These are phyloP conservation scores for Schizophyllum amplum DNA, from an alignment of 1,284 basidiomycete species.

Conservation along the genomic window DNA sequence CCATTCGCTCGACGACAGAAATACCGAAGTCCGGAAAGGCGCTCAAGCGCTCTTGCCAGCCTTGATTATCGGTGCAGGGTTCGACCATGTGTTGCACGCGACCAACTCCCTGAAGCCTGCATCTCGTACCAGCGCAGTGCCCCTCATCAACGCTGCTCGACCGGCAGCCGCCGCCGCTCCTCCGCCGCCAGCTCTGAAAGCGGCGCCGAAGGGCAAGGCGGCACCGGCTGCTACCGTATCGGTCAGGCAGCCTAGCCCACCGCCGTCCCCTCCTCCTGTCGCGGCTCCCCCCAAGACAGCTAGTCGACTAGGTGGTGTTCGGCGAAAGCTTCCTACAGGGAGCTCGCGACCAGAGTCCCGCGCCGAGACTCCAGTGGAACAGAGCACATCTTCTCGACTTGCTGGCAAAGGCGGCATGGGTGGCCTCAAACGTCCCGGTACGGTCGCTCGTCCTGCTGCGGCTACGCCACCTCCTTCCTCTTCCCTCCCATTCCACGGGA, in stretches of 20 bases:
- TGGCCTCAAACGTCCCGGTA: conserved; percentile 44
- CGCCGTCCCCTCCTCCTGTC: conserved; percentile 29
- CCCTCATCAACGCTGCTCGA: conserved; percentile 78
- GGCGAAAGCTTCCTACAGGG: conserved; percentile 64
- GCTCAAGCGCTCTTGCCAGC: conserved; percentile 78
- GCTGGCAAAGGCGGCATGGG: conserved; percentile 32
- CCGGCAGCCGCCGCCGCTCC: conserved; percentile 25
- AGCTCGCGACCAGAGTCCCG: conserved; percentile 54
- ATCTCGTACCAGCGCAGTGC: conserved; percentile 77
- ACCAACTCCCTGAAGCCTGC: conserved; percentile 88
- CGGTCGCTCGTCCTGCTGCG: conserved; percentile 19
- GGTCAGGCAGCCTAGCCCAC: conserved; percentile 22
- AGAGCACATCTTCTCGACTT: conserved; percentile 27
- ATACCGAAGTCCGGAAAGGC: conserved; percentile 85
- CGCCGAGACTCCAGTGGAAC: conserved; percentile 45
- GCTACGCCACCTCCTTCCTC: conserved; percentile 25
- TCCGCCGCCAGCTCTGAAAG: conserved; percentile 18
- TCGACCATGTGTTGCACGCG: conserved; percentile 82
- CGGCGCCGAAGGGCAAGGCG: conserved; percentile 17
- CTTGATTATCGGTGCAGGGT: conserved; percentile 74
- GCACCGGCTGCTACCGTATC: conserved; percentile 7
- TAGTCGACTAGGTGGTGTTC: conserved; percentile 43
- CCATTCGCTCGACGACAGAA: conserved; percentile 86
- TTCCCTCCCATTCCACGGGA: conserved; percentile 56
- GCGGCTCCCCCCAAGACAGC: conserved; percentile 25